phyloP scores from a whole-genome alignment of 305 asterid species.

The Vinca major region DNA sequence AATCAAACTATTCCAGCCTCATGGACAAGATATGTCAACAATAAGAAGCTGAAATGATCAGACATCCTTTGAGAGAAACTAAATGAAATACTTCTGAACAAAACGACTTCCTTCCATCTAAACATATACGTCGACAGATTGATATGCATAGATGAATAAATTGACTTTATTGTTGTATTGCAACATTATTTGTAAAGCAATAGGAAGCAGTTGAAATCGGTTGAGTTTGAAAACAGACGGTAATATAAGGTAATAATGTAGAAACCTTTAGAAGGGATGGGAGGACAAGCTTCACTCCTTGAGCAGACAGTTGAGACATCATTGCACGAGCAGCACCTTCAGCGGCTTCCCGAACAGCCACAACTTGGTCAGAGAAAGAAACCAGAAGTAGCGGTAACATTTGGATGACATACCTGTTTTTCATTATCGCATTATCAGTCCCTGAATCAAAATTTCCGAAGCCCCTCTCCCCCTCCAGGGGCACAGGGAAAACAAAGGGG shows the following conservation, averaged over 20 bases:
- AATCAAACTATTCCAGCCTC: background rate
- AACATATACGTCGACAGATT: background rate
- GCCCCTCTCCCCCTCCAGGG: background rate
- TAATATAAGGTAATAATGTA: background rate
- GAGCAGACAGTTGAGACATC: constrained; percentile 98
- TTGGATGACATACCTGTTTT: constrained; percentile 77
- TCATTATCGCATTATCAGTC: background rate
- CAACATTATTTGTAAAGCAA: background rate
- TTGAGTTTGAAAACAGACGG: background rate
- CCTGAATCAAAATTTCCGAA: background rate
- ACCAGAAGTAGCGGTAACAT: constrained; percentile 85
- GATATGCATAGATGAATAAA: background rate
- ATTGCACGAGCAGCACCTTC: constrained; percentile 99
- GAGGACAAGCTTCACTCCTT: constrained; percentile 96
- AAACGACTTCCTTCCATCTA: background rate
- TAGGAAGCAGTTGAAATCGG: background rate
- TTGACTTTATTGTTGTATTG: background rate
- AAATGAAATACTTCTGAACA: background rate
- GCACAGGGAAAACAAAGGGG: background rate
- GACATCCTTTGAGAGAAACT: background rate
- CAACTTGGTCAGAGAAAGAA: constrained; percentile 93
- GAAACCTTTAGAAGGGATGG: constrained; percentile 95
- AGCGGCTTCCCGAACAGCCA: constrained; percentile 99
- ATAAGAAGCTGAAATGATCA: background rate
- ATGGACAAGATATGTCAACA: background rate